Percentiles rank a stretch among this genome's conserved stretches.
These are phyloP conservation scores for Neonectria ditissima DNA, from an alignment of 2,329 filamentous ascomycete genomes.

Conservation along the genomic window DNA sequence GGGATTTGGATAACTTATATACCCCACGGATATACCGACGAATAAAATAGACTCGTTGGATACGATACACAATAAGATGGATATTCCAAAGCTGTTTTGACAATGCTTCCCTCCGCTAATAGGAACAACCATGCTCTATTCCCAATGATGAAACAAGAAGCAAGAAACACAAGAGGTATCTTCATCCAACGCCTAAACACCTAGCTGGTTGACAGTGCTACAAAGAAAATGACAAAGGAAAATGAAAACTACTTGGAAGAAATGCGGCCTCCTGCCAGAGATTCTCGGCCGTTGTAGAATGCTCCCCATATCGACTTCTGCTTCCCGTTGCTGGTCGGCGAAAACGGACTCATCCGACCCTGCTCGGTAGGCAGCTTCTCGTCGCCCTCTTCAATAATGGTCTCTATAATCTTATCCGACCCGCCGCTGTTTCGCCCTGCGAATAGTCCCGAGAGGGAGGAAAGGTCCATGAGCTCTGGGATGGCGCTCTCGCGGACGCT, in stretches of 20 bases:
- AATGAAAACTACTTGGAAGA: slow-evolving; percentile 8
- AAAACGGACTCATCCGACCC: slow-evolving; percentile 28
- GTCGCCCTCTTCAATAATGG: slow-evolving; percentile 5
- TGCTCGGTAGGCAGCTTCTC: neutral
- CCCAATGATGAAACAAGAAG: slow-evolving; percentile 15
- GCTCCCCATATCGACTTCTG: slow-evolving; percentile 17
- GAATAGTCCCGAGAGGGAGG: slow-evolving; percentile 9
- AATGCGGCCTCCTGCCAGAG: slow-evolving; percentile 2
- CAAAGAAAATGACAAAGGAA: neutral
- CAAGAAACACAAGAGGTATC: slow-evolving; percentile 32
- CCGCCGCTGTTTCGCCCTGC: neutral
- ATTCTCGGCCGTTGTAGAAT: slow-evolving; percentile 11
- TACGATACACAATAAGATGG: slow-evolving; percentile 34
- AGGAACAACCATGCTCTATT: neutral
- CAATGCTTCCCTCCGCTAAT: neutral
- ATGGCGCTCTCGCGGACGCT: neutral
- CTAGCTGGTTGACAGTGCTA: neutral
- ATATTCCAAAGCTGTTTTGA: slow-evolving; percentile 10
- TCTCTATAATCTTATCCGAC: slow-evolving; percentile 7
- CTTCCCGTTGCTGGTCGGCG: slow-evolving; percentile 9
- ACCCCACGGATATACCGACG: slow-evolving; percentile 41
- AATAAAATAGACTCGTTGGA: slow-evolving; percentile 37
- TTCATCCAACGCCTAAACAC: slow-evolving; percentile 21
- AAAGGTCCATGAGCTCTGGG: slow-evolving; percentile 16
- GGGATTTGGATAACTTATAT: slow-evolving; percentile 41